Percentiles rank a stretch among this genome's conserved stretches.
Evolutionary conservation across 345 rosid genomes (phyloP).

Genomic region (Dipteronia sinensis): DNA sequence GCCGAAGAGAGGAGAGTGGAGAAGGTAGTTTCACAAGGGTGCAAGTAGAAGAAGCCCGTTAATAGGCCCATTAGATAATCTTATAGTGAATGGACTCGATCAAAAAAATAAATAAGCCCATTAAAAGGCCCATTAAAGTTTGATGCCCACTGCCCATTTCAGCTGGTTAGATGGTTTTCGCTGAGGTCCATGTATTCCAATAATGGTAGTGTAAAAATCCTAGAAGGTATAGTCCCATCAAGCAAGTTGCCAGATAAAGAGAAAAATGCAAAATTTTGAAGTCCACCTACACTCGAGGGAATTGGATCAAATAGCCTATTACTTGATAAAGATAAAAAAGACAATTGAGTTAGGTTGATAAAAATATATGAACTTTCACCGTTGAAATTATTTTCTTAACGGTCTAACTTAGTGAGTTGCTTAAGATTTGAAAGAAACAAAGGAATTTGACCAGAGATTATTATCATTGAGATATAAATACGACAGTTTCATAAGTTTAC

Average conservation of each 20-base stretch:
- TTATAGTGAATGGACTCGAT: no score
- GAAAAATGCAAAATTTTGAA: not conserved
- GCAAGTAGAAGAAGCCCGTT: no score
- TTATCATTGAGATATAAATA: not conserved
- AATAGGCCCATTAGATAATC: no score
- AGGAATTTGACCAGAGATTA: constrained; percentile 23
- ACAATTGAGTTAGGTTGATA: not conserved
- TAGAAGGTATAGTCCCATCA: constrained; percentile 23
- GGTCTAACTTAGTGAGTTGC: not conserved
- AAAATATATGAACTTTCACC: constrained; percentile 28
- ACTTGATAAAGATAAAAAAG: not conserved
- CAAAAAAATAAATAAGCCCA: no score
- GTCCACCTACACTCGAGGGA: not conserved
- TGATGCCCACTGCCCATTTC: no score
- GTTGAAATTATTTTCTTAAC: not conserved
- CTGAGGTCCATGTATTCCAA: not conserved
- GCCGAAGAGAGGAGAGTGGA: no score
- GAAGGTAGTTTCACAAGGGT: no score
- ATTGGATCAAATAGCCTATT: not conserved
- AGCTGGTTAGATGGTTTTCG: constrained; percentile 9
- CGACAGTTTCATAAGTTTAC: not conserved
- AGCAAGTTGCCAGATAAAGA: constrained; percentile 9
- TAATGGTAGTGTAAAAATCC: constrained; percentile 17
- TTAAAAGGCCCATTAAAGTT: no score
- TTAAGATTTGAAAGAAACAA: constrained; percentile 1